Evolutionary conservation across 2,329 filamentous ascomycete genomes (phyloP), one percentile per base, ranked within the genome.

Genomic region (Diplodia intermedia): DNA sequence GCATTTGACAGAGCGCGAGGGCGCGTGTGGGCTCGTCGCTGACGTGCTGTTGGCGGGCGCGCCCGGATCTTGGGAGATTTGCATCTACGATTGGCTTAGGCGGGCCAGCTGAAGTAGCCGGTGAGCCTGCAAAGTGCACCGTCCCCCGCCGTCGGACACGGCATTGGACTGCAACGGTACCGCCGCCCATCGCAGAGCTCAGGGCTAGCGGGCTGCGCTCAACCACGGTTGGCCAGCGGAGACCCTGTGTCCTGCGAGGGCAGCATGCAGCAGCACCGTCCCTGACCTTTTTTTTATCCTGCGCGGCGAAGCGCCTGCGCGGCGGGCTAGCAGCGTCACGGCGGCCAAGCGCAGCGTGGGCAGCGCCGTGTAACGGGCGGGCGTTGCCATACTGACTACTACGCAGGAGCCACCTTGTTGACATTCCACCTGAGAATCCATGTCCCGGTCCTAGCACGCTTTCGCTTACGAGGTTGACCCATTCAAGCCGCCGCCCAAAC

Each of bases 391-490:
- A 49, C 60, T 63, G n/a, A 29, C 43, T 47, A n/a, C 18, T 15
- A 14, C 20, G 40, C 60, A 50, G n/a, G 60, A 49, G 43, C 60
- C 60, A 50, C 33, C 31, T 55, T 65, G 50, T 65, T 65, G 50
- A 65, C 62, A 65, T 65, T 65, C 62, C 62, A 63, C 60, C 60
- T 63, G 40, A 49, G 55, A 60, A 43, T 33, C 26, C 56, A 43
- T 47, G 40, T 63, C 60, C 60, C 60, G 60, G 60, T 63, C 60
- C 47, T 47, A 47, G 50, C 31, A 47, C 60, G 66, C 66, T 53
- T 43, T 65, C 65, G 66, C 66, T 61, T 50, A 62, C 66, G 47
- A 54, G 66, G 65, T 54, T 33, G 40, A 33, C 65, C 65, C 65
- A 43, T 67, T 60, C 65, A 50, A 67, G 38, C 43, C 43, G 43